Percentiles rank a stretch among this genome's conserved stretches.
phyloP scores from a whole-genome alignment of 2,329 filamentous ascomycete genomes.

The Aspergillus hiratsukae region DNA sequence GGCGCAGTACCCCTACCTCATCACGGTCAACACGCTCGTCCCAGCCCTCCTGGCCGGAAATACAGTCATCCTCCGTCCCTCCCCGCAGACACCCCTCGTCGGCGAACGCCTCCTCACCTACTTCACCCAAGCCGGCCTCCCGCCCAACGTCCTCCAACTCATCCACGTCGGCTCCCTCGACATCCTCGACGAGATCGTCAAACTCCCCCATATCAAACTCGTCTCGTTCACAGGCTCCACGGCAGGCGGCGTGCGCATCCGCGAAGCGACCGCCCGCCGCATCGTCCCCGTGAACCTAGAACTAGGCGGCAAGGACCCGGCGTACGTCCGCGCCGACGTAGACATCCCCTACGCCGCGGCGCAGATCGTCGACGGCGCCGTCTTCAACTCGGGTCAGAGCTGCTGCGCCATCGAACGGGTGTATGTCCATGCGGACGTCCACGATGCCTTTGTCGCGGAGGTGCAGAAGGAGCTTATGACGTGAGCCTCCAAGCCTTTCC shows the following conservation, averaged over 20 bases:
- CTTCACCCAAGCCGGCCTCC: conserved; percentile 74
- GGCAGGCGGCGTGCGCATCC: conserved; percentile 73
- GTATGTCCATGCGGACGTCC: conserved; percentile 77
- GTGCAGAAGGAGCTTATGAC: conserved; percentile 72
- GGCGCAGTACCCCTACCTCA: conserved; percentile 80
- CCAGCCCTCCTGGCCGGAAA: conserved; percentile 86
- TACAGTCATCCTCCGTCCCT: conserved; percentile 84
- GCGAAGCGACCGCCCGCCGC: conserved; percentile 73
- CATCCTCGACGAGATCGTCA: conserved; percentile 71
- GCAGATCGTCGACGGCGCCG: conserved; percentile 82
- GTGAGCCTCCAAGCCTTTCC: conserved; percentile 11
- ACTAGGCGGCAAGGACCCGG: conserved; percentile 87
- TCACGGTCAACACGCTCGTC: conserved; percentile 80
- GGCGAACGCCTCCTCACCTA: conserved; percentile 72
- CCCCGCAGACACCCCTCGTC: conserved; percentile 84
- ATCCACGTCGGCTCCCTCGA: conserved; percentile 76
- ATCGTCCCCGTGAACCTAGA: conserved; percentile 81
- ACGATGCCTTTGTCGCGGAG: conserved; percentile 76
- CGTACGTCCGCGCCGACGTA: conserved; percentile 77
- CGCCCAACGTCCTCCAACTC: conserved; percentile 75
- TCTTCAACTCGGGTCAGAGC: conserved; percentile 94
- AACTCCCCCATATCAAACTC: conserved; percentile 67
- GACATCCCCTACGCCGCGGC: conserved; percentile 83
- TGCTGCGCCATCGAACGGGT: conserved; percentile 87
- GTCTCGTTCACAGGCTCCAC: conserved; percentile 92